Conservation (phyloP, 1,139 yeast genomes). For the Pichia sp. region DNA sequence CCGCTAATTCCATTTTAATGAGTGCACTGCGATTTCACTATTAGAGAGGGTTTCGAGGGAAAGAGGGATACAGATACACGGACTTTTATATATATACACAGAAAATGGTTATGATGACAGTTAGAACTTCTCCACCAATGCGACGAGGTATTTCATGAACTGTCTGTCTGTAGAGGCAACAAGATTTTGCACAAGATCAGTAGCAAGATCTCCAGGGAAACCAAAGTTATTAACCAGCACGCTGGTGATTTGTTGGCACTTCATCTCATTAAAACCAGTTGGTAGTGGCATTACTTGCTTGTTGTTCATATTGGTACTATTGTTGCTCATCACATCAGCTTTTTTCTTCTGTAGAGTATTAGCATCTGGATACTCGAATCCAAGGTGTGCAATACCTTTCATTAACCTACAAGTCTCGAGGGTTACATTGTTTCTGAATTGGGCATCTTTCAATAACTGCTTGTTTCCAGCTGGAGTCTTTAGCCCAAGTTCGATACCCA, state of each 20-base stretch:
- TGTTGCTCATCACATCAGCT: slow-evolving; percentile 18
- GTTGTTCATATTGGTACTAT: background rate
- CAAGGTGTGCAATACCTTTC: slow-evolving; percentile 45
- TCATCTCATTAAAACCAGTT: slow-evolving; percentile 21
- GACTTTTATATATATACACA: no score
- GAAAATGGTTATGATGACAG: no score
- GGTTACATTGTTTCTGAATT: slow-evolving; percentile 61
- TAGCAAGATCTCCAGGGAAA: slow-evolving; percentile 46
- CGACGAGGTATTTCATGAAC: slow-evolving; percentile 58
- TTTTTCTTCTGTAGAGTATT: slow-evolving; percentile 18
- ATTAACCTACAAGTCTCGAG: slow-evolving; percentile 64
- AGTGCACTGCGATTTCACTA: no score
- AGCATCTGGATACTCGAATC: slow-evolving; percentile 26
- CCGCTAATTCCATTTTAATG: no score
- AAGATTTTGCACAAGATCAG: slow-evolving; percentile 51
- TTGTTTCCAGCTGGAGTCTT: slow-evolving; percentile 36
- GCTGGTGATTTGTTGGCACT: slow-evolving; percentile 22
- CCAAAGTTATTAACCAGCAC: slow-evolving; percentile 47
- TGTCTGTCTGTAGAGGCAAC: slow-evolving; percentile 47
- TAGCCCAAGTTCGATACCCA: slow-evolving; percentile 75
- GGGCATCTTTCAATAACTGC: slow-evolving; percentile 71
- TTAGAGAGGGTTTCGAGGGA: no score
- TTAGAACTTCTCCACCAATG: slow-evolving; percentile 38
- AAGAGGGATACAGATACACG: no score
- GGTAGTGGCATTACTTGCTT: slow-evolving; percentile 1